Percentiles rank a stretch among this genome's conserved stretches.
phyloP scores from a whole-genome alignment of 1,284 basidiomycete species.

The Exobasidium rhododendri region DNA sequence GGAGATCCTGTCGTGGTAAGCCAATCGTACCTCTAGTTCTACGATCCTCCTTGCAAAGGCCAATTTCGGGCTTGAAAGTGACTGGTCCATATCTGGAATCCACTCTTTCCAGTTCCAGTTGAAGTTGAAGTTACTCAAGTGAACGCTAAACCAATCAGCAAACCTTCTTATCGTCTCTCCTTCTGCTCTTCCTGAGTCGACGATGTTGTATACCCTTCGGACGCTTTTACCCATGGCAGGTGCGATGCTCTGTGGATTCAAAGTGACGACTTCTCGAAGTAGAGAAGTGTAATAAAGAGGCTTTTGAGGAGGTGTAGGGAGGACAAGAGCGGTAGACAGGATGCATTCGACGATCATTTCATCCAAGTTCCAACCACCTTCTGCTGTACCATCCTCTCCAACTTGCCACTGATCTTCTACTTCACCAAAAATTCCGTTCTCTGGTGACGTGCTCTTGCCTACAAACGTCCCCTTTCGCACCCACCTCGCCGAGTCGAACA shows the following conservation, averaged over 20 bases:
- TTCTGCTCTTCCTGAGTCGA: constrained; percentile 61
- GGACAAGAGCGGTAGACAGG: constrained; percentile 70
- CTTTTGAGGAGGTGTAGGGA: constrained; percentile 75
- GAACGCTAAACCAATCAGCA: constrained; percentile 90
- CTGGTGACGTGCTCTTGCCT: constrained; percentile 27
- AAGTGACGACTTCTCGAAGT: constrained; percentile 88
- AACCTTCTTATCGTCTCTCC: constrained; percentile 76
- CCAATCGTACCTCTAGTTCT: constrained; percentile 84
- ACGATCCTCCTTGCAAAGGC: constrained; percentile 82
- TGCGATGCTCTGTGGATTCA: constrained; percentile 84
- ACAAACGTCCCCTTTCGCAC: constrained; percentile 69
- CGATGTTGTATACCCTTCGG: constrained; percentile 69
- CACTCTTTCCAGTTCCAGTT: constrained; percentile 99
- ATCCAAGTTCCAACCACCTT: constrained; percentile 42
- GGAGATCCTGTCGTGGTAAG: constrained; percentile 88
- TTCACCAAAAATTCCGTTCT: constrained; percentile 45
- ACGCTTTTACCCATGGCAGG: constrained; percentile 95
- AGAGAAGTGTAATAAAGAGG: constrained; percentile 78
- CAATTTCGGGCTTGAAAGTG: constrained; percentile 72
- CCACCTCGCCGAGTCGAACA: constrained; percentile 86
- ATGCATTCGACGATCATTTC: constrained; percentile 61
- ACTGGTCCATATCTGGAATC: constrained; percentile 77
- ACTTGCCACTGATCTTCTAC: constrained; percentile 53
- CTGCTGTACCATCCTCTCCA: constrained; percentile 6
- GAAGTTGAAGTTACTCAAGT: constrained; percentile 97